Base-by-base conservation (phyloP, 2,329 filamentous ascomycete genomes). In the Metarhizium guizhouense region DNA sequence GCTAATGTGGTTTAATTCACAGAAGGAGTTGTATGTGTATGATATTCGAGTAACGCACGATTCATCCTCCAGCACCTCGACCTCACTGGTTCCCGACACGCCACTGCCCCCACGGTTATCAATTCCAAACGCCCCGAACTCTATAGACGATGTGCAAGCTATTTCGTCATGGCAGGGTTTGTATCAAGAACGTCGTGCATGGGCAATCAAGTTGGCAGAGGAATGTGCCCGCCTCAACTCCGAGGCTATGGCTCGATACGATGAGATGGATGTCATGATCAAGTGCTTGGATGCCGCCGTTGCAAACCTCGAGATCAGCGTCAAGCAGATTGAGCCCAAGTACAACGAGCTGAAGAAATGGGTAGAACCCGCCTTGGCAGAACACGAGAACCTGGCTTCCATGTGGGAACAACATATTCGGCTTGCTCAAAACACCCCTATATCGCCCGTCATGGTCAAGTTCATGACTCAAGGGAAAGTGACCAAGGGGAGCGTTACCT, bases 11-110 rank as follows among this genome's bases (percentile, higher is more conserved):
- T 20, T 4, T 7, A 4, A 3, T 34, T 13, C 43, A 10, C 43
- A 95, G 87, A 88, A 84, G 62, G 91, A 97, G 69, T 85, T 99
- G 56, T 97, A 88, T 68, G 83, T 97, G 53, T 99, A 95, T 72
- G 91, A 96, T 71, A 87, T 91, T 59, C 84, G 86, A 62, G 83
- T 87, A 64, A 84, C 87, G 60, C 79, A 86, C 60, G 71, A 82
- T 52, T 73, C 78, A 51, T 75, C 80, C 53, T 64, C 78, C 7
- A 72, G 71, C 42, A 68, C 72, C 50, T 66, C 74, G 6, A 70
- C 75, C 18, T 71, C 72, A 18, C 68, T 76, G 54, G 68, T 77
- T 58, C 72, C 73, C 64, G 78, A 83, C 56, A 64, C 76, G 58
- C 75, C 80, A 49, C 65, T 76, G 38, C 82, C 79, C 40, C 76